Evolutionary conservation across 345 rosid species (phyloP), one percentile per base, ranked within the genome.

Genomic region (Camelina sativa): DNA sequence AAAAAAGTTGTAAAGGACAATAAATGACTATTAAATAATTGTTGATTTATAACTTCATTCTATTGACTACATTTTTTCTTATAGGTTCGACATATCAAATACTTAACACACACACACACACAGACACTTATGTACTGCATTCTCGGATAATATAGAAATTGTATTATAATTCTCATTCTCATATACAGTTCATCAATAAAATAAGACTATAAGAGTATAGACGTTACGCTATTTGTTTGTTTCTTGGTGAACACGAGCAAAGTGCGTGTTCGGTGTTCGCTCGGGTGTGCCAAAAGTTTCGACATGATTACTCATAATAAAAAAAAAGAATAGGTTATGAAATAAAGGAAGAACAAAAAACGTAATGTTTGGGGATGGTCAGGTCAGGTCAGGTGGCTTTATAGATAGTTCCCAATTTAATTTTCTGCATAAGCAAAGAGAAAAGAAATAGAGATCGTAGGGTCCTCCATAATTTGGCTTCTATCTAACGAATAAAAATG

Each of bases 221-320:
- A 52, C 61, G 50, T 52, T 52, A 52, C 52, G 64, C 43, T 28
- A 64, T 73, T 53, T 63, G 44, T 63, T 72, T 30, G 40, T 72
- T 53, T 73, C 16, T 63, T 44, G 76, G 70, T 73, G 71, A 32
- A n/a, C 76, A 73, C 64, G 71, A 73, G 77, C 64, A 43, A 73
- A 73, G 71, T 73, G 71, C 71, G 54, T 64, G 71, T 30, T 56
- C 10, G 17, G 54, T 64, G 71, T 30, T 56, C 10, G 17, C 37
- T 34, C 37, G 30, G 11, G 23, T 63, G 62, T 73, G 70, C 71
- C 56, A 64, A 73, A 43, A 43, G 66, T 58, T 47, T 47, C 66
- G 43, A 43, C 43, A 41, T 23, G 11, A 25, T 40, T 54, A 54
- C 37, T 38, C 23, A 8, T 44, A 9, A 19, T 55, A 8, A 17